Base-by-base conservation (phyloP, 1,284 basidiomycete genomes). In the Vanrija sp. region DNA sequence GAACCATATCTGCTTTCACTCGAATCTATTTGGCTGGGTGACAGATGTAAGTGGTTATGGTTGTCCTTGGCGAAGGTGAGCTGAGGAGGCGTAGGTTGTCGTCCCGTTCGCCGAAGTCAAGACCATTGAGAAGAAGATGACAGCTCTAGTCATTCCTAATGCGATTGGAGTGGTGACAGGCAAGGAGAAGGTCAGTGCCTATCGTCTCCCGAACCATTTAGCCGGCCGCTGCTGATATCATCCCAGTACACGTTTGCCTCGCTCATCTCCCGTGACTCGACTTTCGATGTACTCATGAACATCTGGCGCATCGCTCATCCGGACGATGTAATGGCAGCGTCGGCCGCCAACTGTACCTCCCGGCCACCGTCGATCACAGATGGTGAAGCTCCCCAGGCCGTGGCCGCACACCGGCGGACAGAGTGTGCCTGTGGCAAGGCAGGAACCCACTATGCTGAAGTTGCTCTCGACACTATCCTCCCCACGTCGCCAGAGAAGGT, bases 1-100 rank as follows among this genome's bases (percentile, higher is more conserved):
- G 77, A 95, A 98, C 75, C 94, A 98, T 72, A 83, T 98, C 16
- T 97, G 91, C 78, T 98, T 98, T 80, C 90, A 98, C 69, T 94
- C 96, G 21, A 98, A 97, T 73, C 97, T 99, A 52, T 96, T 98
- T 76, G 95, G 95, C 45, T 98, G 95, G 95, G 88, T 97, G 55
- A 98, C 94, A 18, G 88, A 96, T 70, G 91, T 93, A 71, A 75
- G 89, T 80, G 23, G 3, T 21, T 26, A 89, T 80, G 23, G 3
- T 21, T 26, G 16, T 26, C 53, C 49, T 50, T 50, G 46, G 8
- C 49, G 25, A 12, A 34, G 34, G 2, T 34, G 34, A 12, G 51
- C 51, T 61, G 25, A 54, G 47, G 44, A 46, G 42, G 29, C 16
- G 3, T 75, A 95, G 91, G 82, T 97, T 60, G 86, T 87, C 42